These are phyloP conservation scores for Calycina marina DNA, from an alignment of 2,329 filamentous ascomycete genomes.

Conservation along the genomic window DNA sequence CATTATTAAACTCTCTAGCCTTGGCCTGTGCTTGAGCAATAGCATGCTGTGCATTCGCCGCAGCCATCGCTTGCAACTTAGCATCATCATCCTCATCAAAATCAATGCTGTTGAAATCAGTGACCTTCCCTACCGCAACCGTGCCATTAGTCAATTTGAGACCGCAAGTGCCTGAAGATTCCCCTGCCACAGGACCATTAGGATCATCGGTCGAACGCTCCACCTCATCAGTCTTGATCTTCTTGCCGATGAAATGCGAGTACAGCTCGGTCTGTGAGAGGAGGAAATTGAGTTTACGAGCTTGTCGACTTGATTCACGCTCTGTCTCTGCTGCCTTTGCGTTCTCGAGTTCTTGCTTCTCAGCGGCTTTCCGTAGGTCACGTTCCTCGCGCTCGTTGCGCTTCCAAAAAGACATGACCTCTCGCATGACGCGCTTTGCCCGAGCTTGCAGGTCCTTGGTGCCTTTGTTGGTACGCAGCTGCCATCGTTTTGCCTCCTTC, in stretches of 20 bases:
- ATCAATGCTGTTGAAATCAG: slow-evolving; percentile 84
- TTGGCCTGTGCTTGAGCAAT: slow-evolving; percentile 90
- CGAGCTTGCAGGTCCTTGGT: slow-evolving; percentile 94
- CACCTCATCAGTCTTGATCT: slow-evolving; percentile 94
- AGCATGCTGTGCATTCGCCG: slow-evolving; percentile 91
- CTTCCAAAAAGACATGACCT: slow-evolving; percentile 99
- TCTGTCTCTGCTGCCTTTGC: slow-evolving; percentile 95
- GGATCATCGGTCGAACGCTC: slow-evolving; percentile 78
- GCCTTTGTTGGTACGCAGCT: slow-evolving; percentile 94
- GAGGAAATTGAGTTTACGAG: slow-evolving; percentile 97
- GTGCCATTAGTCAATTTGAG: slow-evolving; percentile 37
- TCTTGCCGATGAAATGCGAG: slow-evolving; percentile 98
- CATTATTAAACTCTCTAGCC: slow-evolving; percentile 81
- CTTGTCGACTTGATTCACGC: slow-evolving; percentile 91
- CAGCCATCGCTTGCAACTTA: slow-evolving; percentile 64
- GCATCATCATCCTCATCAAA: slow-evolving; percentile 93
- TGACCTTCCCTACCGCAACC: slow-evolving; percentile 56
- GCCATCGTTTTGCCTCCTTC: slow-evolving; percentile 95
- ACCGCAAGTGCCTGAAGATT: slow-evolving; percentile 26
- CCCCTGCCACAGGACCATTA: slow-evolving; percentile 43
- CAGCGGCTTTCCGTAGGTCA: slow-evolving; percentile 82
- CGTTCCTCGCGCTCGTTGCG: slow-evolving; percentile 95
- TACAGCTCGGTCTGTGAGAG: slow-evolving; percentile 98
- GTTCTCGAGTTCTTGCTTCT: slow-evolving; percentile 91
- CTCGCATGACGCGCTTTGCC: slow-evolving; percentile 95